Evolutionary conservation across 176 grass and related monocot species (phyloP), one percentile per base, ranked within the genome.

Genomic region (Oryza coarctata): DNA sequence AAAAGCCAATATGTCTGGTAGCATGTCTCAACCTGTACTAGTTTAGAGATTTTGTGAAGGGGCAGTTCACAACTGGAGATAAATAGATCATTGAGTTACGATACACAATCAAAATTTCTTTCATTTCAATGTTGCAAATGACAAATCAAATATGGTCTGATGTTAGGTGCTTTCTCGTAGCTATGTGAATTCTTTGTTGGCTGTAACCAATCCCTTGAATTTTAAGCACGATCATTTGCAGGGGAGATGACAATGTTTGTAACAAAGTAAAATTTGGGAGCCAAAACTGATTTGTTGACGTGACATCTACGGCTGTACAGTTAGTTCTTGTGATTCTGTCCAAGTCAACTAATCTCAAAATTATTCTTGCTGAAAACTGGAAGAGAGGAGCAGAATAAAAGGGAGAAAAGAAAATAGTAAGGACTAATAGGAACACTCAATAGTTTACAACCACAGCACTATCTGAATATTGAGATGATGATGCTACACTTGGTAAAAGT

Each of bases 1-100:
- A 60, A 86, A 38, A 61, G 67, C n/a, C 20, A 73, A 72, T 75
- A 78, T 89, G 39, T 65, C 64, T 31, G 63, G 74, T 82, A 76
- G 85, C 62, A 75, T 70, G 34, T 88, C 90, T 88, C 87, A 91
- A 84, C 83, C 93, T 83, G 84, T 89, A 27, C 45, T 98, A 73
- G 86, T 88, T 45, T 78, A 89, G 86, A 79, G 68, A 20, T 50
- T 50, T 83, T 71, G 45, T 78, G 73, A 72, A 0, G 14, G 17
- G 34, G 22, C 40, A 44, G 14, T 85, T 86, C 64, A 87, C 64
- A 39, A 23, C 43, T 70, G 74, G 83, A 68, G 45, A 73, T 39
- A 66, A 86, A 77, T 57, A 86, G 39, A 82, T 32, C 29, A 81
- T 31, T 68, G 80, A 55, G 65, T 50, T 27, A 82, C 86, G 39